These are phyloP conservation scores for Brettanomyces nanus DNA, from an alignment of 805 yeast genomes.

Conservation along the genomic window DNA sequence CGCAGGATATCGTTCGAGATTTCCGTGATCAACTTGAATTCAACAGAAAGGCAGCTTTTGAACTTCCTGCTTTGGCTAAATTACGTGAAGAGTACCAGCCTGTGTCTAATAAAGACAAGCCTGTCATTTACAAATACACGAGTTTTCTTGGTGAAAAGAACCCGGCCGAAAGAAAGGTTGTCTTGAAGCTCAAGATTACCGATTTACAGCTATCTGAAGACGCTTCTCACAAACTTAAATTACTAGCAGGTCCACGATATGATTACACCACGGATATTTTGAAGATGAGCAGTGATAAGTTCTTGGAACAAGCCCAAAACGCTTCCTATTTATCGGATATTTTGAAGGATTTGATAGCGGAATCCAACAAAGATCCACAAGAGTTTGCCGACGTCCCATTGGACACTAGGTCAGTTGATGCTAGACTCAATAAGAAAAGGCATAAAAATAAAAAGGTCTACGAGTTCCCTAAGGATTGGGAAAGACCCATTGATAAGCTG, in stretches of 20 bases:
- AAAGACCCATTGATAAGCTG: constrained; percentile 65
- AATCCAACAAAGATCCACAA: constrained; percentile 49
- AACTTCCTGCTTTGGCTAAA: constrained; percentile 76
- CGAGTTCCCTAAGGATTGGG: constrained; percentile 76
- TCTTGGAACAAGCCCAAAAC: constrained; percentile 78
- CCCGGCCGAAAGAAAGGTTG: constrained; percentile 66
- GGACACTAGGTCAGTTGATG: constrained; percentile 61
- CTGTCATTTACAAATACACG: constrained; percentile 62
- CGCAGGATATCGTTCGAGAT: constrained; percentile 63
- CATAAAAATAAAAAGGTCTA: constrained; percentile 32
- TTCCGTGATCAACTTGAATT: constrained; percentile 70
- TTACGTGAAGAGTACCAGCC: constrained; percentile 63
- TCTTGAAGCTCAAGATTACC: constrained; percentile 41
- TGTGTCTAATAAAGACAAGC: constrained; percentile 33
- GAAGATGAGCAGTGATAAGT: constrained; percentile 57
- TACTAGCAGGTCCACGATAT: constrained; percentile 73
- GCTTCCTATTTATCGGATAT: constrained; percentile 63
- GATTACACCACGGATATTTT: constrained; percentile 52
- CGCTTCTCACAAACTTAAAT: constrained; percentile 65
- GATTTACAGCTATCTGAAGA: constrained; percentile 44
- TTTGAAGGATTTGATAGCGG: constrained; percentile 51
- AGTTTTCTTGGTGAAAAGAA: constrained; percentile 66
- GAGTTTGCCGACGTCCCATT: constrained; percentile 76
- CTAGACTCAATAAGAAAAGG: constrained; percentile 32
- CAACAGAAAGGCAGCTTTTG: constrained; percentile 83